phyloP scores from a whole-genome alignment of 352 stramenopile species.

The Discostella stelligera region DNA sequence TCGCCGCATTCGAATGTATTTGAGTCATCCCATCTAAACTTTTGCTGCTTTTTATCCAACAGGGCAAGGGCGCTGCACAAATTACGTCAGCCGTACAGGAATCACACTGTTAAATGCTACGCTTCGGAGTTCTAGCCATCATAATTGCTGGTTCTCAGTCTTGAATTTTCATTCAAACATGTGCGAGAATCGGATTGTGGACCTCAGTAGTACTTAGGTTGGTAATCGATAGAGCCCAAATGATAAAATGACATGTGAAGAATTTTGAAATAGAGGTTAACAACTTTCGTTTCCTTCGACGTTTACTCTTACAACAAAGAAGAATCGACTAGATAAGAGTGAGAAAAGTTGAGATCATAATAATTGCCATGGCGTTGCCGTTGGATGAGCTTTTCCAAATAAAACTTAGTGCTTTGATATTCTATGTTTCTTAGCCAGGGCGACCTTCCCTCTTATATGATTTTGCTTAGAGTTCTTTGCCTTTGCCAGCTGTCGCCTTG shows the following conservation, averaged over 20 bases:
- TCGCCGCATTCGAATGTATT: slow-evolving; percentile 1
- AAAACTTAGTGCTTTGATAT: slow-evolving; percentile 9
- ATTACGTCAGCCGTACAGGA: slow-evolving; percentile 85
- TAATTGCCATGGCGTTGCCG: no score
- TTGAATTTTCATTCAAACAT: background rate
- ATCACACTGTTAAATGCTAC: slow-evolving; percentile 82
- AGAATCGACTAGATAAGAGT: no score
- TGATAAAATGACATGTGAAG: background rate
- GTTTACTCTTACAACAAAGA: background rate
- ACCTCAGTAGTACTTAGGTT: background rate
- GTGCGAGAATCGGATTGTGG: background rate
- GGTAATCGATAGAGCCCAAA: background rate
- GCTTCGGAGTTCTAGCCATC: slow-evolving; percentile 63
- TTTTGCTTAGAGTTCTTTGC: background rate
- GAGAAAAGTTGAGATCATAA: no score
- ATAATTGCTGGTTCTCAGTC: background rate
- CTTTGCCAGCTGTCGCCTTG: background rate
- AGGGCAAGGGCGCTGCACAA: slow-evolving; percentile 83
- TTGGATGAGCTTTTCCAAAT: no score
- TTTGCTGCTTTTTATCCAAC: background rate
- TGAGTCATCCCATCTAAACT: background rate
- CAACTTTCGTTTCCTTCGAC: no score
- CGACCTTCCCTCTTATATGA: background rate
- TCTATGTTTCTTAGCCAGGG: slow-evolving; percentile 2
- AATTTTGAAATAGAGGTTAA: background rate